Conservation (phyloP, 495 filamentous ascomycete species). For the Recurvomyces mirabilis region DNA sequence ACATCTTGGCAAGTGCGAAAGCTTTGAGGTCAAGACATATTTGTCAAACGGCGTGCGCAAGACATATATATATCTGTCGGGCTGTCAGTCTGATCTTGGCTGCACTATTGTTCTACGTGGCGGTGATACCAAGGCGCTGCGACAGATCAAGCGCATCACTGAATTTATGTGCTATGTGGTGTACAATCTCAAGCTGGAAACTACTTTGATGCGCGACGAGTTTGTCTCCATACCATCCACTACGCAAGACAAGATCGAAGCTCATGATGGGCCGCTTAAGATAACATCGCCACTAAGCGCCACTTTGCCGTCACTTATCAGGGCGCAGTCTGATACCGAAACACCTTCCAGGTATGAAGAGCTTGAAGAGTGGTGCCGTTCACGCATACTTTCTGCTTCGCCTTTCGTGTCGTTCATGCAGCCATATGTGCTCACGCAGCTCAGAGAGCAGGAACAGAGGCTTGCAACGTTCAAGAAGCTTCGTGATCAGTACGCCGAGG, state of each 20-base stretch:
- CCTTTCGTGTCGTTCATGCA: conserved; percentile 92
- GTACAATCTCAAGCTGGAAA: conserved; percentile 94
- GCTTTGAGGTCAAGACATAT: conserved; percentile 91
- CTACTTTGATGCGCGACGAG: conserved; percentile 90
- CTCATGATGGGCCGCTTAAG: conserved; percentile 1
- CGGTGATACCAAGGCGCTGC: conserved; percentile 54
- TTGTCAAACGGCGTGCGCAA: conserved; percentile 73
- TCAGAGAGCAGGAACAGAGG: conserved; percentile 78
- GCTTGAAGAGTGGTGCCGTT: conserved; percentile 84
- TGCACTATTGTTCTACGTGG: conserved; percentile 94
- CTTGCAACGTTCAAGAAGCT: conserved; percentile 69
- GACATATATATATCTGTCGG: conserved; percentile 91
- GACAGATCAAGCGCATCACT: conserved; percentile 81
- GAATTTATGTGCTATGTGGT: conserved; percentile 99
- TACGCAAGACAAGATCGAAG: conserved; percentile 25
- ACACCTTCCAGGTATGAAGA: conserved; percentile 89
- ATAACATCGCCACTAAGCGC: no score
- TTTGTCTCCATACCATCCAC: conserved; percentile 75
- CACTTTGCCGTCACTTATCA: conserved; percentile 1
- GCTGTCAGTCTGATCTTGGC: conserved; percentile 82
- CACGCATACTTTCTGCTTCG: conserved; percentile 86
- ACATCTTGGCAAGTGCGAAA: conserved; percentile 64
- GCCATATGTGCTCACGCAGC: conserved; percentile 83
- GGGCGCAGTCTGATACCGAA: conserved; percentile 15
- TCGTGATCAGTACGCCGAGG: conserved; percentile 56